Conservation (phyloP, 140 eudicot genomes). For the Ambrosia hybrid region DNA sequence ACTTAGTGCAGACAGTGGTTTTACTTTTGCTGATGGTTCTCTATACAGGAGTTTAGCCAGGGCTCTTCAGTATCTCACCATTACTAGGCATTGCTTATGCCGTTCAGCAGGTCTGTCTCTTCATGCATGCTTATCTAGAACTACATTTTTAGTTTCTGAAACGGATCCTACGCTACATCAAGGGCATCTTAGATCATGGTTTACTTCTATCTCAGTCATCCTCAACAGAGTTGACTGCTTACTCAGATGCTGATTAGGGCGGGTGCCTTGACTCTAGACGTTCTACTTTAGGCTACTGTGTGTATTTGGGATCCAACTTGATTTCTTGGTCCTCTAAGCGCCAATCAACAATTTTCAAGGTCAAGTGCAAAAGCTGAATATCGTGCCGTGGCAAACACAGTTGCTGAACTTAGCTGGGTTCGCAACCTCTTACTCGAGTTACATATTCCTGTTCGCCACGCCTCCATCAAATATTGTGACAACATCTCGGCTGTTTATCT, state of each 20-base stretch:
- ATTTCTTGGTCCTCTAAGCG: neutral
- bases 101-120: too few species aligned
- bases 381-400: too few species aligned
- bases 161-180: slow-evolving; percentile 1
- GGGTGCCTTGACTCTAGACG: neutral
- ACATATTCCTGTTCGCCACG: too few species aligned
- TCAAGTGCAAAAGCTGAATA: neutral
- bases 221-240: neutral
- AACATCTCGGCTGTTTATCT: neutral
- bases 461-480: neutral
- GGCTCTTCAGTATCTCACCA: too few species aligned
- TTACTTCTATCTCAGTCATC: too few species aligned
- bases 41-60: neutral
- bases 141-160: neutral
- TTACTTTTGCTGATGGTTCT: neutral
- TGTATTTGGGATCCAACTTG: neutral
- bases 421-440: too few species aligned
- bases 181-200: neutral
- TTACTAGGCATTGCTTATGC: too few species aligned
- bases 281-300: neutral
- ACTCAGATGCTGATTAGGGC: slow-evolving; percentile 10
- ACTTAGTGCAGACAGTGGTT: too few species aligned
- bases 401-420: too few species aligned
- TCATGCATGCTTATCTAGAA: neutral
- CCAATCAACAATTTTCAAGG: neutral